phyloP scores from a whole-genome alignment of 306 rosid species.

The Prinsepia uniflora region DNA sequence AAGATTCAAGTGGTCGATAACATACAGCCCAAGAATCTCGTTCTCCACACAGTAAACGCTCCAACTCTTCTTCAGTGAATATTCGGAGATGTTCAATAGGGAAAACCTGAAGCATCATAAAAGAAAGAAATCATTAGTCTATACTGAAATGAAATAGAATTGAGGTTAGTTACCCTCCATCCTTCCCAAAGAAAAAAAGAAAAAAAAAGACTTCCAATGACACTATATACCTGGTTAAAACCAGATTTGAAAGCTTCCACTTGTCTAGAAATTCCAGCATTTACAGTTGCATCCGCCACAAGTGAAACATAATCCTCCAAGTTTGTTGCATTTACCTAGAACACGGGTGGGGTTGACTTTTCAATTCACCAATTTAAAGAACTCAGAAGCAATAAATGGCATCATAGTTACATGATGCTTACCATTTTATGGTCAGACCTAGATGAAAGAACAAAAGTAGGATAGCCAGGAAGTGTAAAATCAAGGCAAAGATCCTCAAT shows the following conservation, averaged over 20 bases:
- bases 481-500: constrained; percentile 96
- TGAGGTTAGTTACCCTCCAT: background rate
- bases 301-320: constrained; percentile 74
- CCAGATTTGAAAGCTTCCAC: constrained; percentile 92
- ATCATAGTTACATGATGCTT: constrained; percentile 23
- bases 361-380: constrained; percentile 7
- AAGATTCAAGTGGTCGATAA: constrained; percentile 25
- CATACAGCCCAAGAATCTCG: constrained; percentile 82
- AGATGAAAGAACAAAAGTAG: constrained; percentile 62
- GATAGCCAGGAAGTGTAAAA: constrained; percentile 93
- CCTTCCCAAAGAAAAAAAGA: too few species aligned
- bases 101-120: constrained; percentile 58
- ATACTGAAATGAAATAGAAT: background rate
- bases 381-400: constrained; percentile 16
- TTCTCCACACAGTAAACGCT: constrained; percentile 86
- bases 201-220: constrained; percentile 6
- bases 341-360: constrained; percentile 1
- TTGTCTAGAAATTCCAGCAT: constrained; percentile 78
- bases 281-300: constrained; percentile 67
- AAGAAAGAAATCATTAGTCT: background rate
- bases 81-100: constrained; percentile 65
- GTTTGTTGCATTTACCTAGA: constrained; percentile 70
- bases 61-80: constrained; percentile 81
- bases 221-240: constrained; percentile 64
- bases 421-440: constrained; percentile 53